These are phyloP conservation scores for Fraxinus latifolia DNA, from an alignment of 305 asterid species.

Conservation along the genomic window DNA sequence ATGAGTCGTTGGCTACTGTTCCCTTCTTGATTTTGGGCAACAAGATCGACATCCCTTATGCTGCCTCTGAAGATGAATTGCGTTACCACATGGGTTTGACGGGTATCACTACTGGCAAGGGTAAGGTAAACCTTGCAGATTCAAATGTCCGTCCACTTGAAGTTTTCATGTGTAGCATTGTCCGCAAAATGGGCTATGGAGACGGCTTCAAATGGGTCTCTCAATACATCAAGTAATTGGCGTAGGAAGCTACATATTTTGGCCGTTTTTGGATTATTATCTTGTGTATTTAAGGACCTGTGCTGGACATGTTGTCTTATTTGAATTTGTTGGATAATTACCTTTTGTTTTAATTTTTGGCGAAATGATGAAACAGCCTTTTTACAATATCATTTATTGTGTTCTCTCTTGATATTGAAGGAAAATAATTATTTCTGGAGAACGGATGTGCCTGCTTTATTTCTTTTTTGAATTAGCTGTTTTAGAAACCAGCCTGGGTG, in stretches of 20 bases:
- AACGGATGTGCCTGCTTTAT: neutral
- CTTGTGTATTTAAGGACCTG: constrained; percentile 15
- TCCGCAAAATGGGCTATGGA: constrained; percentile 55
- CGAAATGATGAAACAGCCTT: neutral
- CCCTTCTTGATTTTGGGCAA: constrained; percentile 55
- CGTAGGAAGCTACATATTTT: neutral
- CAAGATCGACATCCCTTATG: constrained; percentile 55
- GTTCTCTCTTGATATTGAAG: neutral
- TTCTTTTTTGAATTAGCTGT: neutral
- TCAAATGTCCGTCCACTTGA: constrained; percentile 51
- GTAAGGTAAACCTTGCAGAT: constrained; percentile 43
- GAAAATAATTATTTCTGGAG: neutral
- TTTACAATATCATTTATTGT: neutral
- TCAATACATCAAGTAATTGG: constrained; percentile 41
- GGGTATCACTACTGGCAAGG: constrained; percentile 57
- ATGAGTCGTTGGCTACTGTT: constrained; percentile 42
- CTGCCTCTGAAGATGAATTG: constrained; percentile 58
- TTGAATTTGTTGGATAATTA: constrained; percentile 25
- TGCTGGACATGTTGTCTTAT: constrained; percentile 11
- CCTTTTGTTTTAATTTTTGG: constrained; percentile 12
- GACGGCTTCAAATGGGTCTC: constrained; percentile 65
- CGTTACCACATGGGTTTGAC: constrained; percentile 43
- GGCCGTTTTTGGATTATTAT: constrained; percentile 3
- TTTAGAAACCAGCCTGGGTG: neutral
- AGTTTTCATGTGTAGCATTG: constrained; percentile 60